Evolutionary conservation across 257 asterid genomes (phyloP).

Genomic region (Perilla frutescens): DNA sequence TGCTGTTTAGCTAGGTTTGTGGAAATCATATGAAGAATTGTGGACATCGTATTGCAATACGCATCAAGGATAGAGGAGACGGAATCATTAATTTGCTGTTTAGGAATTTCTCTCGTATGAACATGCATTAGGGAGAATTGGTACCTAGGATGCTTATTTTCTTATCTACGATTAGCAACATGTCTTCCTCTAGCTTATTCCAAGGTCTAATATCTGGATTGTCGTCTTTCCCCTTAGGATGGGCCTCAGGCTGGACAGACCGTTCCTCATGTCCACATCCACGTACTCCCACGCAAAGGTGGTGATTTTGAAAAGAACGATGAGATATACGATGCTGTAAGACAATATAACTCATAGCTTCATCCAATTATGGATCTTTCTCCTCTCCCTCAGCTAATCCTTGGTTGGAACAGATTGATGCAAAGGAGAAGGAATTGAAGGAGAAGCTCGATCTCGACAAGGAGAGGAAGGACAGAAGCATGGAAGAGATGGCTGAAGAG

Average conservation of each 20-base stretch:
- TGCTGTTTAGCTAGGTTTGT: not conserved
- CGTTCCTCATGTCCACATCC: constrained; percentile 88
- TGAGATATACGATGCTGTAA: constrained; percentile 90
- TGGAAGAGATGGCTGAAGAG: constrained; percentile 87
- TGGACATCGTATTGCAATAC: too few relatives aligned
- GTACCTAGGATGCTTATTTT: not conserved
- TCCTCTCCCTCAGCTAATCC: constrained; percentile 24
- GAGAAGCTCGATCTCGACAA: constrained; percentile 84
- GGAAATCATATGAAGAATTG: not conserved
- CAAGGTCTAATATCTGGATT: constrained; percentile 24
- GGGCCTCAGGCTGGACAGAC: constrained; percentile 96
- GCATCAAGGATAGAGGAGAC: too few relatives aligned
- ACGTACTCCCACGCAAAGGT: constrained; percentile 78
- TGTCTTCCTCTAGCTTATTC: constrained; percentile 8
- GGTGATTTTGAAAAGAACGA: constrained; percentile 87
- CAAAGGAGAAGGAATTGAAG: constrained; percentile 84
- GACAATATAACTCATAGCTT: constrained; percentile 31
- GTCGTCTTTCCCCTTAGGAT: constrained; percentile 54
- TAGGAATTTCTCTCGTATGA: not conserved
- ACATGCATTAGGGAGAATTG: not conserved
- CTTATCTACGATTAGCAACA: not conserved
- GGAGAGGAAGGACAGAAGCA: constrained; percentile 86
- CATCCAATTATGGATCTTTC: not conserved
- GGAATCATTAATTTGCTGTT: not conserved
- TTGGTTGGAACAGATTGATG: constrained; percentile 61